Conservation (phyloP, 1,284 basidiomycete genomes). For the Rhodotorula sp. region DNA sequence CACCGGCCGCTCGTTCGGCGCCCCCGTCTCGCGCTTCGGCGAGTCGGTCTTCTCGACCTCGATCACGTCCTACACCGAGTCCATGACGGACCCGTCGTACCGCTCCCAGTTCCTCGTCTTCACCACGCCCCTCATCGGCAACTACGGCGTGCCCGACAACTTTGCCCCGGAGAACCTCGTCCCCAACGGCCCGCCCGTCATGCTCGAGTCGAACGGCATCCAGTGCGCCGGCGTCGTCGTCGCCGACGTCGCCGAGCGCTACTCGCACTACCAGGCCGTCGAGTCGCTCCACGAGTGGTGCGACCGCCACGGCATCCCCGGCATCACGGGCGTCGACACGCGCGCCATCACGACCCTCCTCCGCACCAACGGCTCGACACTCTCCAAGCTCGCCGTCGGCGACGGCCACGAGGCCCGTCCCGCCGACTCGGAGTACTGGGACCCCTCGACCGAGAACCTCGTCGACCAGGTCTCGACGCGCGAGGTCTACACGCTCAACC, state of each 20-base stretch:
- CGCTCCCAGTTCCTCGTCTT: constrained; percentile 97
- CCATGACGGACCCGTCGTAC: constrained; percentile 99
- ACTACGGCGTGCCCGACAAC: constrained; percentile 94
- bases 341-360: constrained; percentile 91
- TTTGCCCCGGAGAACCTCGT: constrained; percentile 49
- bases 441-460: constrained; percentile 87
- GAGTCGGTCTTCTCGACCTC: constrained; percentile 99
- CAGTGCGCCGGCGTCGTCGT: constrained; percentile 94
- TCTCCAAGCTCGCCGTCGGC: constrained; percentile 86
- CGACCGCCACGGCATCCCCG: constrained; percentile 82
- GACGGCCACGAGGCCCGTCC: constrained; percentile 65
- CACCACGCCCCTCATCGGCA: constrained; percentile 96
- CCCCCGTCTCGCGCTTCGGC: constrained; percentile 82
- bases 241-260: constrained; percentile 89
- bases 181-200: constrained; percentile 72
- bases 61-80: constrained; percentile 99
- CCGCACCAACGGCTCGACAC: constrained; percentile 94
- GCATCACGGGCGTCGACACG: constrained; percentile 95
- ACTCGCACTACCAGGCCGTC: constrained; percentile 90
- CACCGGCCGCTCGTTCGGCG: constrained; percentile 84
- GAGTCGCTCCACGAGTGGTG: constrained; percentile 96
- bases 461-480: constrained; percentile 91
- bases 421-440: constrained; percentile 75
- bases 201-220: constrained; percentile 84
- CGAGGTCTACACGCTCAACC: constrained; percentile 80